Conservation (phyloP, 106 monocot genomes). For the Dioscorea zingiberensis region DNA sequence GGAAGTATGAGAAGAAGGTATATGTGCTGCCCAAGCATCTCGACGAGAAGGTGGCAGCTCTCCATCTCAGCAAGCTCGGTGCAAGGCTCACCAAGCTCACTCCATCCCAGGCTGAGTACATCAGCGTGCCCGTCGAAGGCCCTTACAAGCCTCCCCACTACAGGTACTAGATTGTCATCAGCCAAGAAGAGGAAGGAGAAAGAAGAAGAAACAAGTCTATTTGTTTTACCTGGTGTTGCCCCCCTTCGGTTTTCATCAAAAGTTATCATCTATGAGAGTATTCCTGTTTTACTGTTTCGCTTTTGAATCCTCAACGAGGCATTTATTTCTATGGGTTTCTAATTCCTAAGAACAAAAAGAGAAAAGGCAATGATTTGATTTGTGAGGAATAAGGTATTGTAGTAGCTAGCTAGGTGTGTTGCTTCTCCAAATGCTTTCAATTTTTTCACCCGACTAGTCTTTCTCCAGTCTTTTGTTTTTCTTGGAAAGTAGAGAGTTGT, state of each 20-base stretch:
- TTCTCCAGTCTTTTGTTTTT: no score
- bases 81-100: conserved; percentile 73
- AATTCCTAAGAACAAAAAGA: no score
- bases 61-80: conserved; percentile 76
- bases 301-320: neutral
- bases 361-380: no score
- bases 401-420: no score
- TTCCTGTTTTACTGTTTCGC: neutral
- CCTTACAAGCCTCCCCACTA: conserved; percentile 84
- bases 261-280: neutral
- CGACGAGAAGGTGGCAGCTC: conserved; percentile 86
- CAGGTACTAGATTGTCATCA: conserved; percentile 42
- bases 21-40: conserved; percentile 86
- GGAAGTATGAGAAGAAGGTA: conserved; percentile 88
- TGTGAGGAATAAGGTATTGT: no score
- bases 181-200: neutral
- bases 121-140: conserved; percentile 59
- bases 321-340: neutral
- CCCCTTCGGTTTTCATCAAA: neutral
- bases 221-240: neutral
- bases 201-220: neutral
- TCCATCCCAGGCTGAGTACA: conserved; percentile 62
- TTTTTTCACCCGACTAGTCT: no score
- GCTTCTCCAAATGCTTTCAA: no score
- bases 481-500: no score